These are phyloP conservation scores for Carex arenaria DNA, from an alignment of 202 grass and related monocot genomes.

Conservation along the genomic window DNA sequence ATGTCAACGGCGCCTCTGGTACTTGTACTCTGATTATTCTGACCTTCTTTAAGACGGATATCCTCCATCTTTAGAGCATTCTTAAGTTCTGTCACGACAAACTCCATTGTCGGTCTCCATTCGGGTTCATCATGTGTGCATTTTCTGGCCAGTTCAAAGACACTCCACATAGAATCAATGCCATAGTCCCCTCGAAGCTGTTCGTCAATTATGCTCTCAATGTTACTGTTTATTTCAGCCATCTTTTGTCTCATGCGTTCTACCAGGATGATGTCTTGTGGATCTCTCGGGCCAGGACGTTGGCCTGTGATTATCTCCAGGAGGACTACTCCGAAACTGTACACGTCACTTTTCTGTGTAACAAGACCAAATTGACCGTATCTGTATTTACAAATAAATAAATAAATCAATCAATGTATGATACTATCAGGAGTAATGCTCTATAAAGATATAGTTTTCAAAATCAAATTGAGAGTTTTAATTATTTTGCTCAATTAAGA, in stretches of 20 bases:
- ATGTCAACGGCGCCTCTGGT: not conserved
- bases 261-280: not conserved
- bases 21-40: not conserved
- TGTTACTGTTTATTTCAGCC: not conserved
- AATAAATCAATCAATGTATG: not conserved
- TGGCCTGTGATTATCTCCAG: not conserved
- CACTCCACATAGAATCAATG: slow-evolving; percentile 23
- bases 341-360: not conserved
- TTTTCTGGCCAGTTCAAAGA: slow-evolving; percentile 17
- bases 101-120: slow-evolving; percentile 13
- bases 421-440: too few species aligned
- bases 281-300: not conserved
- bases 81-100: slow-evolving; percentile 20
- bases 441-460: too few species aligned
- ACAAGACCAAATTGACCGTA: not conserved
- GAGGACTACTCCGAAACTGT: not conserved
- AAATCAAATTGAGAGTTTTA: not conserved
- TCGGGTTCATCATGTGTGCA: slow-evolving; percentile 17
- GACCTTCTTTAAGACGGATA: not conserved
- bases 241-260: not conserved
- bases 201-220: slow-evolving; percentile 22
- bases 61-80: slow-evolving; percentile 19
- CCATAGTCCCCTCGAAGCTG: slow-evolving; percentile 16
- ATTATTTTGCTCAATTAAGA: not conserved
- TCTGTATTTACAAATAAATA: not conserved